A percentile compares a stretch with the other conserved stretches of the same genome.
Conservation (phyloP, 2,329 filamentous ascomycete species). For the Teratosphaeria viscida region DNA sequence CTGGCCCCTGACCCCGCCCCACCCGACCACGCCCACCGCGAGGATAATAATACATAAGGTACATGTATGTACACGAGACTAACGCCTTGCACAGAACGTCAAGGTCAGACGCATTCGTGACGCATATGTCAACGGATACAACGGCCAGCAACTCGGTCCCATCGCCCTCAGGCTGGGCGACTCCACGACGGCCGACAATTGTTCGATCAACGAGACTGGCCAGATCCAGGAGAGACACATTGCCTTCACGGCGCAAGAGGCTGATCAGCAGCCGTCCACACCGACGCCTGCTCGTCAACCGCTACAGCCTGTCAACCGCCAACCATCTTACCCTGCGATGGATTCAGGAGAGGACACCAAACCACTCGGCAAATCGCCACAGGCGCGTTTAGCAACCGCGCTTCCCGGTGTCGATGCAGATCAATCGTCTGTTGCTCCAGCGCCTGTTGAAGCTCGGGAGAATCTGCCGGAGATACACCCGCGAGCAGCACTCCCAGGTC, state of each 20-base stretch:
- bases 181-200: background rate
- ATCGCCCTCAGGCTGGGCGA: background rate
- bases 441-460: background rate
- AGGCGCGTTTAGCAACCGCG: background rate
- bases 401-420: background rate
- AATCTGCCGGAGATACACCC: background rate
- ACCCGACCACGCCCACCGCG: background rate
- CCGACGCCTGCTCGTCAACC: slow-evolving; percentile 4
- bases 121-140: background rate
- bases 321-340: slow-evolving; percentile 2
- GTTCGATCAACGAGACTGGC: background rate
- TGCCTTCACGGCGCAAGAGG: background rate
- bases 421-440: background rate
- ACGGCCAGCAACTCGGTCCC: background rate
- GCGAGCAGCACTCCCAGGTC: background rate
- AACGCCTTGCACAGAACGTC: background rate
- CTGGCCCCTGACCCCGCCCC: background rate
- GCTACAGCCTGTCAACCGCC: slow-evolving; percentile 10
- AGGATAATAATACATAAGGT: background rate
- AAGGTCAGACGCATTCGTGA: background rate
- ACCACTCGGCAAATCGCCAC: background rate
- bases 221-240: background rate
- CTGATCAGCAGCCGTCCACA: background rate
- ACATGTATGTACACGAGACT: background rate
- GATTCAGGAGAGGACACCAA: background rate